Evolutionary conservation across 1,284 basidiomycete genomes (phyloP).

Genomic region (Cryptococcus sp.): DNA sequence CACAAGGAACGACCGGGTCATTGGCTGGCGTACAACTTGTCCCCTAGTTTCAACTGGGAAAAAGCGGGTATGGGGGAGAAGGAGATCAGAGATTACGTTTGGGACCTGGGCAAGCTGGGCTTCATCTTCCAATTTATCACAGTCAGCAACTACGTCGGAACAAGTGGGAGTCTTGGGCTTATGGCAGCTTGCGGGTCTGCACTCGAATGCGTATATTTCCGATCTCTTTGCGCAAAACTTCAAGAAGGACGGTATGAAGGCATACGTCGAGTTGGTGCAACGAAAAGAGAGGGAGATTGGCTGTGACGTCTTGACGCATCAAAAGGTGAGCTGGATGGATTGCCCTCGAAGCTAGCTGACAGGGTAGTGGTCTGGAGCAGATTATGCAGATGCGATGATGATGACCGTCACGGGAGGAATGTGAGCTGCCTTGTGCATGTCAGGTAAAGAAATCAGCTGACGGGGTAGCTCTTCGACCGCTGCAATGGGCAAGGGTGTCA

Average conservation of each 20-base stretch:
- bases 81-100: conserved; percentile 87
- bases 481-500: conserved; percentile 91
- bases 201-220: conserved; percentile 95
- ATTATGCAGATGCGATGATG: conserved; percentile 84
- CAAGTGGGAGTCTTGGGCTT: background rate
- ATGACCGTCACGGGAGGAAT: conserved; percentile 93
- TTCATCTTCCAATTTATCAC: conserved; percentile 93
- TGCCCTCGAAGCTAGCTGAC: conserved; percentile 2
- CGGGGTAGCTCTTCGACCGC: conserved; percentile 67
- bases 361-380: conserved; percentile 84
- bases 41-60: conserved; percentile 78
- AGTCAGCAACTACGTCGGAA: conserved; percentile 51
- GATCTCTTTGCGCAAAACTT: conserved; percentile 85
- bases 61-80: conserved; percentile 78
- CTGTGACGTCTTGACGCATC: conserved; percentile 72
- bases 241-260: conserved; percentile 70
- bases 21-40: conserved; percentile 92
- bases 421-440: conserved; percentile 14
- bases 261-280: conserved; percentile 55
- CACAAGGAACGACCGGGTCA: conserved; percentile 73
- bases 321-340: conserved; percentile 50
- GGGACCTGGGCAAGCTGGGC: conserved; percentile 57
- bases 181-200: conserved; percentile 74
- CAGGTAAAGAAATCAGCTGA: background rate
- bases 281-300: conserved; percentile 83